Base-by-base conservation (phyloP, 192 early-diverging fungal species). In the Diversispora epigaea region DNA sequence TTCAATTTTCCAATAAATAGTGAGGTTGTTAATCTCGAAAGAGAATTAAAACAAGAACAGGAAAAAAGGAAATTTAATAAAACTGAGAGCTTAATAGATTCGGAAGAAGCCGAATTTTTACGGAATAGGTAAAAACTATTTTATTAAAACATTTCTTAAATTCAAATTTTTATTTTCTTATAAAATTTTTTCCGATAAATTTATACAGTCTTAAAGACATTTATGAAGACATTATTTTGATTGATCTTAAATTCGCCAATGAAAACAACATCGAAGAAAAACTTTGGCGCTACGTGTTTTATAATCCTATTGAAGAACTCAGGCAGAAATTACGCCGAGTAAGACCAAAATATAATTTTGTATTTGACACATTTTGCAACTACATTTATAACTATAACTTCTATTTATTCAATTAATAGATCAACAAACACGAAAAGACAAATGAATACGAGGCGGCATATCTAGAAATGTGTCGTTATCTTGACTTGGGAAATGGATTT, bases 241-340 rank as follows among this genome's bases (percentile, higher is more conserved):
- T 60, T 17, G 85, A 88, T 73, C 63, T 86, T 9, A 61, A 79
- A 54, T 78, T 81, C 63, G 85, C 87, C 56, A 80, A 77, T 49
- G 77, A 84, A 49, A 77, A 85, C 56, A 80, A 78, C 19, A 83
- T 85, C 54, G 85, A 88, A 69, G 87, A 88, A 58, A 83, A 82
- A 67, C 79, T 88, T 39, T 88, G 87, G 87, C 60, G 87, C 63
- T 79, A 85, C 49, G 81, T 86, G 15, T 82, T 88, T 78, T 86
- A 88, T 81, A 78, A 82, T 55, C 77, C 75, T 55, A 82, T 86
- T 22, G 87, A 88, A 76, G 81, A 85, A 62, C 72, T 81, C n/a
- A 76, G 85, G 14, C 73, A 73, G 40, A 81, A 82, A 45, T 73
- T 88, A 46, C 79, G 85, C 55, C 80, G 84, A 81, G 84, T 87